Conservation (phyloP, 176 grass and related monocot genomes). For the Musa troglodytarum region DNA sequence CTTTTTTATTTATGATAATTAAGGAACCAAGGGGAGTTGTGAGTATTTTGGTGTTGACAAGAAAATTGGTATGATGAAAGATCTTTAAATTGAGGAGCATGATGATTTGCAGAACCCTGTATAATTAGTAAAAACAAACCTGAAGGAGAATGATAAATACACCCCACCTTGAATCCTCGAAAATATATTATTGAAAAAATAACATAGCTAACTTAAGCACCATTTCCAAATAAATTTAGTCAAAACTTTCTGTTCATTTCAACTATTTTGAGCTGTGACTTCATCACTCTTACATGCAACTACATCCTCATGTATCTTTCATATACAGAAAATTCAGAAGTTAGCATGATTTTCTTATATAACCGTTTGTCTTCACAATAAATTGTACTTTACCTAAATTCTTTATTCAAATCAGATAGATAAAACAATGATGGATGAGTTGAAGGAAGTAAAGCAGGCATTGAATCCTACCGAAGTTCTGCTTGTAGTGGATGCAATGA, state of each 20-base stretch:
- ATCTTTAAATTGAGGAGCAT: neutral
- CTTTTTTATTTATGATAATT: neutral
- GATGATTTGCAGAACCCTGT: neutral
- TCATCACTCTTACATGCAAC: neutral
- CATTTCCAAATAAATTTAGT: neutral
- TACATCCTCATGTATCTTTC: neutral
- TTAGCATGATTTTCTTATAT: neutral
- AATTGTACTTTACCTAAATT: conserved; percentile 8
- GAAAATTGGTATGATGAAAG: neutral
- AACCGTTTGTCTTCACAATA: neutral
- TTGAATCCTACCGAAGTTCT: conserved; percentile 91
- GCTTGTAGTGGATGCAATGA: conserved; percentile 99
- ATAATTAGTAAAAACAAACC: no score
- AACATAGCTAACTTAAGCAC: no score
- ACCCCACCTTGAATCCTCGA: no score
- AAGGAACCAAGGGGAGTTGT: neutral
- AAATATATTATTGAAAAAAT: no score
- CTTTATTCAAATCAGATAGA: conserved; percentile 52
- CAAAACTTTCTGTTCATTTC: neutral
- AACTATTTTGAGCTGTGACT: neutral
- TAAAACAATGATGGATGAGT: conserved; percentile 92
- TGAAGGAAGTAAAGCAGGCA: conserved; percentile 85
- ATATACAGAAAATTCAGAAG: neutral
- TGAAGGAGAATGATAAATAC: no score
- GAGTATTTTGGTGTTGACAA: neutral